phyloP scores from a whole-genome alignment of 1,284 basidiomycete species.

The Bjerkandera adusta region DNA sequence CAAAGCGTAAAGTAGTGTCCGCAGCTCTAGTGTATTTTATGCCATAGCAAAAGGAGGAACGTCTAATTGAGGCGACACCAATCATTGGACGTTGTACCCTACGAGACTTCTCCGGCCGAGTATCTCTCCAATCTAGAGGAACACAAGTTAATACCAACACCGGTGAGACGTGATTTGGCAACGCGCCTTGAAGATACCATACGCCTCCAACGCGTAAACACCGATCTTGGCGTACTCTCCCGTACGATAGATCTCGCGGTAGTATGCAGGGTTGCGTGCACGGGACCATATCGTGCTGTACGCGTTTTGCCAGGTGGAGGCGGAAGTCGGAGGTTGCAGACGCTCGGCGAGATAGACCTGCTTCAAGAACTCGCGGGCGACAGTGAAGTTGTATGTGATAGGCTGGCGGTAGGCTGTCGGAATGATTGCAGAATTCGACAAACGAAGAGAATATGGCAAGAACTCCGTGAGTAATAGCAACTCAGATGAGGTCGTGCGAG shows the following conservation, averaged over 20 bases:
- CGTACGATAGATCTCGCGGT: slow-evolving; percentile 64
- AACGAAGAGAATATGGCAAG: neutral
- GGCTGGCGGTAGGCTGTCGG: slow-evolving; percentile 79
- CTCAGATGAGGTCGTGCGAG: neutral
- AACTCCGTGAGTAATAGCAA: slow-evolving; percentile 2
- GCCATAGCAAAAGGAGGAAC: neutral
- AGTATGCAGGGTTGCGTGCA: slow-evolving; percentile 65
- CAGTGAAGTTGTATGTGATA: slow-evolving; percentile 80
- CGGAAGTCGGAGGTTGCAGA: slow-evolving; percentile 76
- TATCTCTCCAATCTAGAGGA: slow-evolving; percentile 84
- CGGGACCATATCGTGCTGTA: slow-evolving; percentile 76
- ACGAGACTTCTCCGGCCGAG: slow-evolving; percentile 81
- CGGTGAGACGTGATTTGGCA: neutral
- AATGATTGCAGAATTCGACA: neutral
- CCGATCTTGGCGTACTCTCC: slow-evolving; percentile 82
- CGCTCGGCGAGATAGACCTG: slow-evolving; percentile 91
- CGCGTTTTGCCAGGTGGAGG: slow-evolving; percentile 61
- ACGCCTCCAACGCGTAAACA: slow-evolving; percentile 87
- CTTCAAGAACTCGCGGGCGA: slow-evolving; percentile 82
- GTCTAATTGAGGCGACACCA: neutral
- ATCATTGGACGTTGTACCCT: slow-evolving; percentile 77
- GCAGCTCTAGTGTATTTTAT: slow-evolving; percentile 14
- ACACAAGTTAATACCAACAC: neutral
- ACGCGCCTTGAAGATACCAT: slow-evolving; percentile 80
- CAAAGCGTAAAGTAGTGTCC: no score